Percentiles rank a stretch among this genome's conserved stretches.
Evolutionary conservation across 2,329 filamentous ascomycete species (phyloP).

Genomic region (Cladosporium cucumerinum): DNA sequence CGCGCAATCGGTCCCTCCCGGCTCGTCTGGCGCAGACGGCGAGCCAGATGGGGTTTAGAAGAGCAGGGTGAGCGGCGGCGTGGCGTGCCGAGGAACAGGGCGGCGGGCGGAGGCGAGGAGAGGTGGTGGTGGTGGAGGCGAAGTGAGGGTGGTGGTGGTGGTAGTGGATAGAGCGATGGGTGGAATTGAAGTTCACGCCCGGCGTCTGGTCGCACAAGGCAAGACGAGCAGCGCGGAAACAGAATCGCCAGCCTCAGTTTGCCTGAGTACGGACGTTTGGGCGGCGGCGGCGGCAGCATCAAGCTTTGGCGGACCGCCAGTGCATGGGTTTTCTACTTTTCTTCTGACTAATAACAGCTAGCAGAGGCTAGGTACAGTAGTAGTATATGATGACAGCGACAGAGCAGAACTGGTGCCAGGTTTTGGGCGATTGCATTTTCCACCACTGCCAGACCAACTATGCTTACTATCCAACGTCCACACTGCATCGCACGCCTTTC

Average conservation of each 20-base stretch:
- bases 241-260: background rate
- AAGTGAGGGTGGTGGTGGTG: background rate
- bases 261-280: background rate
- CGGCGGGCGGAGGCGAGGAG: constrained; percentile 16
- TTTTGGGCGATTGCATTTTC: background rate
- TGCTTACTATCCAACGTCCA: background rate
- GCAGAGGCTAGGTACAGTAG: background rate
- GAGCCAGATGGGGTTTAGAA: constrained; percentile 29
- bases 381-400: background rate
- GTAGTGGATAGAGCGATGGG: background rate
- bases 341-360: background rate
- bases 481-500: background rate
- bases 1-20: constrained; percentile 24
- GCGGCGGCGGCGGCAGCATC: background rate
- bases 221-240: background rate
- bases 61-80: constrained; percentile 3
- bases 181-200: constrained; percentile 1
- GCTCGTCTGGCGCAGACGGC: constrained; percentile 29
- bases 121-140: constrained; percentile 15
- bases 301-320: background rate
- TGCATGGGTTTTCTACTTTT: background rate
- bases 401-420: background rate
- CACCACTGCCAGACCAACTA: background rate
- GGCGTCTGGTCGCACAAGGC: constrained; percentile 1
- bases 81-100: background rate